Base-by-base conservation (phyloP, 2,329 filamentous ascomycete species). In the Colletotrichum aenigma region DNA sequence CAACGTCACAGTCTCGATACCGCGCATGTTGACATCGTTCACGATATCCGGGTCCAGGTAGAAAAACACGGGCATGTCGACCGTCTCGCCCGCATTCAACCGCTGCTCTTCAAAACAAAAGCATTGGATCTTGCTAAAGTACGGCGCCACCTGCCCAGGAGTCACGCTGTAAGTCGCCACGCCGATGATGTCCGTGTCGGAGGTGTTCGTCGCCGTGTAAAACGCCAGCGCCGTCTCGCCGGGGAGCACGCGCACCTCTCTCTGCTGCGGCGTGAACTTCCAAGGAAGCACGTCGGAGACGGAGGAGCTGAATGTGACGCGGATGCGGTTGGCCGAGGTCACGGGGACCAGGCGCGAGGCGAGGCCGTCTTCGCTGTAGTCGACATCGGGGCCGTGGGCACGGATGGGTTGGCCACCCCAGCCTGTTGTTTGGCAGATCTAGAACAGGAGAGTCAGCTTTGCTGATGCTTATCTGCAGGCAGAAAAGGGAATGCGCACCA, bases 11-110 rank as follows among this genome's bases (percentile, higher is more conserved):
- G 96, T 98, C 87, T 98, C 95, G 77, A 99, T 95, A 0, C 94
- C 94, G 85, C 91, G 95, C 96, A 98, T 98, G 78, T 94, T 96
- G 67, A 96, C 88, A 85, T 99, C 97, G 79, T 94, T 96, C 75
- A 96, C 89, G 87, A 99, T 93, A 82, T 98, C 97, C 1, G 97
- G 97, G 82, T 99, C 97, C 78, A 99, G 94, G 85, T 98, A 99
- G 87, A 99, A 99, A 86, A 99, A 99, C 1, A 99, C 97, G 0
- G 97, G 97, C 97, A 99, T 99, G 84, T 99, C 97, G 70, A 99
- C 97, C 60, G 96, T 97, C 89, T 99, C 97, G 60, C 96, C 96
- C 7, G 96, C 96, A 83, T 97, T 96, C 78, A 99, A 86, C 77
- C 97, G 91, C 89, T 99, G 97, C 86, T 96, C 96, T 87, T 99